phyloP scores from a whole-genome alignment of 176 grass and related monocot genomes.

The Raddia guianensis region DNA sequence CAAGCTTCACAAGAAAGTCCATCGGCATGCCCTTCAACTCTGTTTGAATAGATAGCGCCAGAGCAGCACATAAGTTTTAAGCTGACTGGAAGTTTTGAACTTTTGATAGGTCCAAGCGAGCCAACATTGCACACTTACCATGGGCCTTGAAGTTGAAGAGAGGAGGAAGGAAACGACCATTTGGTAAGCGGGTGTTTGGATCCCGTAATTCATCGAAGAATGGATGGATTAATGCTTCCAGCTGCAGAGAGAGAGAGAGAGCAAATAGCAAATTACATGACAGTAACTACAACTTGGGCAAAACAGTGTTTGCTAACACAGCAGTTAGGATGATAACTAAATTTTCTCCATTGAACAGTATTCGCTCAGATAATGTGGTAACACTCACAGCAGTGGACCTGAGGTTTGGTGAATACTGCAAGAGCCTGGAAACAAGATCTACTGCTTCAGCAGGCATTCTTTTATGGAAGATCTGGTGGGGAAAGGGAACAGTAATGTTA shows the following conservation, averaged over 20 bases:
- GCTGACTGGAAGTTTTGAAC: neutral
- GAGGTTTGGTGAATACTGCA: conserved; percentile 90
- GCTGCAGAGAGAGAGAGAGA: conserved; percentile 42
- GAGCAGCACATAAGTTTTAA: conserved; percentile 20
- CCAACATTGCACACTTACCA: conserved; percentile 42
- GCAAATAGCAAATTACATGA: conserved; percentile 7
- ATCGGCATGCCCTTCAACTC: conserved; percentile 71
- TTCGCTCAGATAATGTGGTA: conserved; percentile 25
- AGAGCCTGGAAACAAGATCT: conserved; percentile 88
- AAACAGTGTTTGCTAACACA: neutral
- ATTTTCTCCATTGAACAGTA: neutral
- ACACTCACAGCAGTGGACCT: conserved; percentile 80
- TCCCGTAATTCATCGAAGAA: conserved; percentile 97
- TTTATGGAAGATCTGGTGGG: conserved; percentile 83
- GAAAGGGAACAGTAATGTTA: conserved; percentile 24
- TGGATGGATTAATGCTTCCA: conserved; percentile 89
- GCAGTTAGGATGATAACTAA: neutral
- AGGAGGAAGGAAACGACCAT: conserved; percentile 78
- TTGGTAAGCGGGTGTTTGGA: conserved; percentile 73
- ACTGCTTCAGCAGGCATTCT: conserved; percentile 93
- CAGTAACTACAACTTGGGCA: conserved; percentile 3
- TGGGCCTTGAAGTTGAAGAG: conserved; percentile 97
- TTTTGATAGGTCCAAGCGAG: neutral
- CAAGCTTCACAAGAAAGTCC: conserved; percentile 70
- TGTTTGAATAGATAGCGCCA: conserved; percentile 37